Evolutionary conservation across 2,329 filamentous ascomycete genomes (phyloP).

Genomic region (Fusarium equiseti): DNA sequence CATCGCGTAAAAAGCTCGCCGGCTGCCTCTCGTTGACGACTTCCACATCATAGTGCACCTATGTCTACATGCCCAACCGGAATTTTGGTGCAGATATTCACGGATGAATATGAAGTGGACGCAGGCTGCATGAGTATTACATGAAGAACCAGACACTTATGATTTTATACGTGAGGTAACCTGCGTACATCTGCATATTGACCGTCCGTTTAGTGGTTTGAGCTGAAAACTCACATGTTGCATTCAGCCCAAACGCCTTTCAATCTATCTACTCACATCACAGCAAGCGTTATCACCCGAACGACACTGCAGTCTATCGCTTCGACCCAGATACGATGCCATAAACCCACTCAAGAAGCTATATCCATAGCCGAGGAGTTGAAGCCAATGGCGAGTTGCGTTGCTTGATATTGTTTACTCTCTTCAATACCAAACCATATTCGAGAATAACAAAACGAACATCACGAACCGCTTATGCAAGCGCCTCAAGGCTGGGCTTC

Average conservation of each 20-base stretch:
- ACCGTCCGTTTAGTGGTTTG: background rate
- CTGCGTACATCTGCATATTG: background rate
- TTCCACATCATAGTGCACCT: background rate
- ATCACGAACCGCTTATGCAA: background rate
- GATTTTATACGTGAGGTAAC: background rate
- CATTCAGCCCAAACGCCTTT: background rate
- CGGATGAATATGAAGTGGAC: background rate
- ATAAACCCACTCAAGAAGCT: background rate
- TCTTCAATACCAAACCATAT: background rate
- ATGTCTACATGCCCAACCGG: background rate
- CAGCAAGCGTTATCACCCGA: background rate
- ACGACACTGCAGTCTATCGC: background rate
- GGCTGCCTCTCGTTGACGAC: background rate
- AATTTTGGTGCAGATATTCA: background rate
- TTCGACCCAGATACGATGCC: background rate
- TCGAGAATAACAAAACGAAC: too few relatives aligned
- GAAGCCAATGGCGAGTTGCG: background rate
- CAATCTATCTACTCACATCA: background rate
- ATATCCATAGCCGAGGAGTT: too few relatives aligned
- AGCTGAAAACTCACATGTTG: background rate
- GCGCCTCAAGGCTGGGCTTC: background rate
- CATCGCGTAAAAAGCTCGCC: background rate
- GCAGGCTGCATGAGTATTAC: background rate
- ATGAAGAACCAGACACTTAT: background rate
- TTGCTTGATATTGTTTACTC: background rate